Percentiles rank a stretch among this genome's conserved stretches.
Evolutionary conservation across 371 early-diverging fungal genomes (phyloP).

Genomic region (Mucor mucedo): DNA sequence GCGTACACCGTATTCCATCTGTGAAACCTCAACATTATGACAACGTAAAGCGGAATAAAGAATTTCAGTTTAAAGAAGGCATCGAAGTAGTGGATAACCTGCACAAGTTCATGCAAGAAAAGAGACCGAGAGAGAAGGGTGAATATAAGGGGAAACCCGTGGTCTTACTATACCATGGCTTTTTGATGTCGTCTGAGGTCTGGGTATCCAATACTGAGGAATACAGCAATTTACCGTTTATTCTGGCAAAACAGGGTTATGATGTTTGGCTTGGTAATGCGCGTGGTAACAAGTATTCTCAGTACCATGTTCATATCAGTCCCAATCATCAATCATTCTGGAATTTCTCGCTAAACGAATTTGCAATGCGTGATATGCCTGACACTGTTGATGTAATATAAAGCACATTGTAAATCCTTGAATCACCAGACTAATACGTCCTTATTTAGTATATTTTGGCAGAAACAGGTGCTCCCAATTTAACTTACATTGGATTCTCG

Average conservation of each 20-base stretch:
- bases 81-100: slow-evolving; percentile 45
- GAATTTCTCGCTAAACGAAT: slow-evolving; percentile 94
- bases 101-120: slow-evolving; percentile 31
- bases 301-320: slow-evolving; percentile 76
- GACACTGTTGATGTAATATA: slow-evolving; percentile 76
- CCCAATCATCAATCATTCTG: slow-evolving; percentile 82
- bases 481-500: slow-evolving; percentile 95
- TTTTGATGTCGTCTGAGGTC: slow-evolving; percentile 92
- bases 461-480: slow-evolving; percentile 74
- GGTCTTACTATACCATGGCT: slow-evolving; percentile 93
- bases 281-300: slow-evolving; percentile 96
- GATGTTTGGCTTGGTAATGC: slow-evolving; percentile 98
- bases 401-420: neutral
- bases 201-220: slow-evolving; percentile 86
- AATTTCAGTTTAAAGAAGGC: slow-evolving; percentile 11
- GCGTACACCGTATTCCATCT: slow-evolving; percentile 83
- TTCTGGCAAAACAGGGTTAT: slow-evolving; percentile 83
- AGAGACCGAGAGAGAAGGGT: slow-evolving; percentile 12
- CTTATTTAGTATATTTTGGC: slow-evolving; percentile 74
- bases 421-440: neutral
- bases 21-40: slow-evolving; percentile 10
- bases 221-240: slow-evolving; percentile 70
- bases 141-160: slow-evolving; percentile 68
- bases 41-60: slow-evolving; percentile 9
- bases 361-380: slow-evolving; percentile 87